Base-by-base conservation (phyloP, 2,329 filamentous ascomycete species). In the Aspergillus pseudoviridinutans region DNA sequence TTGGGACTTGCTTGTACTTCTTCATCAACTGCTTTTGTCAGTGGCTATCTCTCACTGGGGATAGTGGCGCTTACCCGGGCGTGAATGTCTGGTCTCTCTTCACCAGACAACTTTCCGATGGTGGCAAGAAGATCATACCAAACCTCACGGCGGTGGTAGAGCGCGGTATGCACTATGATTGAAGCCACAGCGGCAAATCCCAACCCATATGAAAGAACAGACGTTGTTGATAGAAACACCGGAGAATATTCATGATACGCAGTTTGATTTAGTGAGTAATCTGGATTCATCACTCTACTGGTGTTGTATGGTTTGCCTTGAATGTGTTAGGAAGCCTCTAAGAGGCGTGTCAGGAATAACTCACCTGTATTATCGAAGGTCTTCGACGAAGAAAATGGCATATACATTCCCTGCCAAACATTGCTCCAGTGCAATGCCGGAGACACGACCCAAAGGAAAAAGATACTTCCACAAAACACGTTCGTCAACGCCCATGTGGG, bases 401-500 rank as follows among this genome's bases (percentile, higher is more conserved):
- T 69, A 64, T 82, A 89, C 53, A 79, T 71, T 0, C 80, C 79
- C 62, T 85, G 87, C 87, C 87, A 90, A 0, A 78, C 77, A 24
- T 85, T 85, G 3, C 78, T 81, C 66, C 86, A 90, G 68, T 90
- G 87, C 24, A 89, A 74, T 10, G 80, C 71, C 0, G 82, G 78
- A 0, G 83, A 77, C 5, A 80, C 73, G 17, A 87, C 68, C 54
- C 88, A 79, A 60, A 84, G 87, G 69, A 88, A 89, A 1, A 81
- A 54, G 1, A 87, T 77, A 12, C 88, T 80, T n/a, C 86, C 84
- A 47, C 87, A 82, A 28, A 87, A 74, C 0, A 86, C 88, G 68
- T 90, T 90, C 55, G 85, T 82, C 59, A 89, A 88, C 5, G 87
- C 87, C 70, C 86, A 84, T 79, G 85, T 88, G 8, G 87, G 87